Conservation (phyloP, 2,329 filamentous ascomycete species). For the Phaeophleospora eucalypticola region DNA sequence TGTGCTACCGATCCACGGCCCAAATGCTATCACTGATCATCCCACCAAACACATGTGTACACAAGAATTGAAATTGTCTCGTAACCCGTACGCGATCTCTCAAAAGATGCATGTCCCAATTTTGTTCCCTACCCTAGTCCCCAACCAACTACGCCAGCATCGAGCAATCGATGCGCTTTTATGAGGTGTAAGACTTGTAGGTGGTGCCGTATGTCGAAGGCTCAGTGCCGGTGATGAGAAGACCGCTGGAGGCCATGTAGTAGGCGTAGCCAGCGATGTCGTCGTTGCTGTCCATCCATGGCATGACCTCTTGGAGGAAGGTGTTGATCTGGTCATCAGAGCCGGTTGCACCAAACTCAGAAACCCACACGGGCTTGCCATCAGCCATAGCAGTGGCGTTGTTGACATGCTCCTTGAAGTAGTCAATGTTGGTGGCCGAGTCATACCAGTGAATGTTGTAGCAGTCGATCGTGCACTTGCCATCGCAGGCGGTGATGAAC, state of each 20-base stretch:
- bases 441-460: slow-evolving; percentile 64
- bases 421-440: slow-evolving; percentile 41
- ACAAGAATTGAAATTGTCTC: slow-evolving; percentile 1
- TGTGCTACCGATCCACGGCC: neutral
- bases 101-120: neutral
- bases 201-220: slow-evolving; percentile 28
- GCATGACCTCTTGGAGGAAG: slow-evolving; percentile 51
- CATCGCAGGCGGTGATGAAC: slow-evolving; percentile 51
- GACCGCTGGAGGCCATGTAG: slow-evolving; percentile 36
- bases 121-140: slow-evolving; percentile 3
- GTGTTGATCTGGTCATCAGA: slow-evolving; percentile 38
- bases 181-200: slow-evolving; percentile 26
- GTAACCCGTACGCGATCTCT: neutral
- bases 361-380: slow-evolving; percentile 52
- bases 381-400: slow-evolving; percentile 37
- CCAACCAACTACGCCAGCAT: slow-evolving; percentile 4
- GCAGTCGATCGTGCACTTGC: slow-evolving; percentile 49
- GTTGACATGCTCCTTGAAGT: slow-evolving; percentile 54
- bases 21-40: neutral
- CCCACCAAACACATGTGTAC: neutral
- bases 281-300: slow-evolving; percentile 41
- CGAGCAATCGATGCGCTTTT: neutral
- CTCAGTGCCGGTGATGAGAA: slow-evolving; percentile 32
- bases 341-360: slow-evolving; percentile 58
- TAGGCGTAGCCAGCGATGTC: slow-evolving; percentile 41